phyloP scores from a whole-genome alignment of 805 yeast genomes.

The Metschnikowia kunwiensis region DNA sequence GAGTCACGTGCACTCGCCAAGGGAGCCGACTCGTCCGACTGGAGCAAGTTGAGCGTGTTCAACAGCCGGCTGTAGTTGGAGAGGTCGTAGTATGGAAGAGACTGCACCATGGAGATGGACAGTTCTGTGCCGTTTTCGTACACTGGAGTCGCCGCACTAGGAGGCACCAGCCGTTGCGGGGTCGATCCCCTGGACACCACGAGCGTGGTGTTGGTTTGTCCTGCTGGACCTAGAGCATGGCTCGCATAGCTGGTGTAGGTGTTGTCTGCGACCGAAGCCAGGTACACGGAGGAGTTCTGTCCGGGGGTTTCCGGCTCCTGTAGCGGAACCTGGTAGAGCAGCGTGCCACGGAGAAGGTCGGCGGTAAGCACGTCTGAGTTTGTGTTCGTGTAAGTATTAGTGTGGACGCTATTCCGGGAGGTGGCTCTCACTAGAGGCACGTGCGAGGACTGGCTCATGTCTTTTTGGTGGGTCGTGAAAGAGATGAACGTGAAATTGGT shows the following conservation, averaged over 20 bases:
- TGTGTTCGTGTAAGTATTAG: not conserved
- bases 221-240: no score
- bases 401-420: not conserved
- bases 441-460: not conserved
- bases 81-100: conserved; percentile 12
- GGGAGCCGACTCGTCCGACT: not conserved
- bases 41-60: conserved; percentile 16
- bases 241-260: not conserved
- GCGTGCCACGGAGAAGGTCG: conserved; percentile 5
- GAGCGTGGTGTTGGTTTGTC: conserved; percentile 1
- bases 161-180: not conserved
- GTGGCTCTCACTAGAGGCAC: not conserved
- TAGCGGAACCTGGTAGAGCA: conserved; percentile 1
- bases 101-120: not conserved
- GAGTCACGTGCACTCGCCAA: not conserved
- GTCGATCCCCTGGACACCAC: conserved; percentile 2
- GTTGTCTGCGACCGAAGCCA: conserved; percentile 1
- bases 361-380: conserved; percentile 8
- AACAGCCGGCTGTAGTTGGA: conserved; percentile 15
- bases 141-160: no score
- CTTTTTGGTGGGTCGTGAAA: no score
- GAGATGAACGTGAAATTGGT: no score
- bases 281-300: not conserved
- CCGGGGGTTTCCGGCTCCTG: not conserved
- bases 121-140: no score